Evolutionary conservation across 176 grass and related monocot genomes (phyloP), one percentile per base, ranked within the genome.

Genomic region (Typha latifolia): DNA sequence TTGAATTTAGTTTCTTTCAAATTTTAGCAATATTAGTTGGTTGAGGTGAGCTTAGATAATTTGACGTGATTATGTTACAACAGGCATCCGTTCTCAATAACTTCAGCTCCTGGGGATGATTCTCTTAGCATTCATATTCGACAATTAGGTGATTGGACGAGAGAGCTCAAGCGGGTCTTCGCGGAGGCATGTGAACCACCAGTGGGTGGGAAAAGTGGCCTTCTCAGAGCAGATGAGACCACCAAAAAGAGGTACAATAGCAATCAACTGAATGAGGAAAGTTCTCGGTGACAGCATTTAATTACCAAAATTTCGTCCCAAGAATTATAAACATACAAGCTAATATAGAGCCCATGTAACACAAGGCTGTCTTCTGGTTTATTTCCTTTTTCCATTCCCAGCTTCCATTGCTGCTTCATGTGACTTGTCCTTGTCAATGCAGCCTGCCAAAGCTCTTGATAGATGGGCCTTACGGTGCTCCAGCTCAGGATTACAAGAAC

Each of bases 61-160:
- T 0, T 43, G 37, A 43, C 9, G 37, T 43, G 37, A 43, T 43
- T 9, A 43, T 43, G 37, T 43, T 43, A 43, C 37, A 43, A 43
- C 53, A 99, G 95, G 95, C 95, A 99, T 77, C 95, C 95, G 3
- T 99, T 99, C 80, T 99, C 95, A 55, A 90, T 99, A 71, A 99
- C 95, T 69, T 99, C 95, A 72, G 89, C 89, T 26, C 95, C 95
- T 47, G 95, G 86, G 53, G 86, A 99, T 43, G 84, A 93, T 49
- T 99, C 81, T 80, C 75, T 99, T 16, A 94, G 95, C 77, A 87
- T 99, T 77, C 95, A 99, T 62, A 85, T 94, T 77, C 74, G 95
- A 70, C 86, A 99, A 83, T 85, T 99, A 47, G 95, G 95, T 68
- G 95, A 99, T 69, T 94, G 95, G 95, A 99, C 95, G 63, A 65